Conservation (phyloP, 371 early-diverging fungal species). For the Lichtheimia corymbifera region DNA sequence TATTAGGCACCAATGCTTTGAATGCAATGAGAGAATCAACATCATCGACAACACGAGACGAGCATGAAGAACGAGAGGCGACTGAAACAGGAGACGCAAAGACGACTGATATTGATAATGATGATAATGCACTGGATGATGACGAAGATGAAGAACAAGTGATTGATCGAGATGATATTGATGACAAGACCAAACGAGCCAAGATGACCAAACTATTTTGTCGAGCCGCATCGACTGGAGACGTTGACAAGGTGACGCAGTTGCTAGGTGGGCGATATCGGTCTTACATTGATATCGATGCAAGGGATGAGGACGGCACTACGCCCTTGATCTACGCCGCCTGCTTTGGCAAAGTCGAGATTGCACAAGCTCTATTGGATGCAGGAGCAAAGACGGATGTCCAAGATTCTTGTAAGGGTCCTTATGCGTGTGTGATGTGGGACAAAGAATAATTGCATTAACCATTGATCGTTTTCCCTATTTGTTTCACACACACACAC, state of each 20-base stretch:
- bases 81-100: not conserved
- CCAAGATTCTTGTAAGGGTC: slow-evolving; percentile 62
- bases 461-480: slow-evolving; percentile 14
- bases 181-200: slow-evolving; percentile 45
- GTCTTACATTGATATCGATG: slow-evolving; percentile 73
- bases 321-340: slow-evolving; percentile 87
- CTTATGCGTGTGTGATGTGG: not conserved
- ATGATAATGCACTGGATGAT: slow-evolving; percentile 7
- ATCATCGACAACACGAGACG: slow-evolving; percentile 12
- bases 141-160: slow-evolving; percentile 15
- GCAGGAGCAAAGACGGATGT: slow-evolving; percentile 80
- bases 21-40: slow-evolving; percentile 14
- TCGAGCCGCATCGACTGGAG: slow-evolving; percentile 81
- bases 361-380: slow-evolving; percentile 67
- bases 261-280: slow-evolving; percentile 55
- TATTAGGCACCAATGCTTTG: slow-evolving; percentile 25
- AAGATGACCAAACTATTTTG: slow-evolving; percentile 57
- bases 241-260: slow-evolving; percentile 84
- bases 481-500: not conserved
- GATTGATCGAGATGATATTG: slow-evolving; percentile 15
- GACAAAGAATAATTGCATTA: slow-evolving; percentile 9
- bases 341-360: slow-evolving; percentile 83
- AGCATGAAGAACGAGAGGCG: slow-evolving; percentile 6
- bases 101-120: not conserved
- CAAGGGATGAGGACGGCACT: slow-evolving; percentile 81